Evolutionary conservation across 2,329 filamentous ascomycete genomes (phyloP), one percentile per base, ranked within the genome.

Genomic region (Penicillium expansum): DNA sequence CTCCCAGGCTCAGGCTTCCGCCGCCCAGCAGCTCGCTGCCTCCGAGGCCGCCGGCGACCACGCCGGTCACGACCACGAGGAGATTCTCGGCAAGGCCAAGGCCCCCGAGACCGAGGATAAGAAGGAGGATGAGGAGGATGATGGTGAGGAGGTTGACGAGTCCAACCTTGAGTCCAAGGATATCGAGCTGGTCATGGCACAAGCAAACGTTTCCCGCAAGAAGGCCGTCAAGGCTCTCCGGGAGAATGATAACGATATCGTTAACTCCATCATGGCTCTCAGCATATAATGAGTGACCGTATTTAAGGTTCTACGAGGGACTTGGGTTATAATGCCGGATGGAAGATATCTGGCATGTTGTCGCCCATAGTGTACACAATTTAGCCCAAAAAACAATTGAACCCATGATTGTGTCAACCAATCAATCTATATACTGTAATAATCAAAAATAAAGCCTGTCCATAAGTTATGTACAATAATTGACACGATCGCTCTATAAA

Each of bases 261-360:
- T 99, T 83, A 99, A 99, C 85, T 97, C 94, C 71, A 99, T 99
- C 82, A 99, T 99, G 94, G 92, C 93, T 69, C 82, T 99, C 77
- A 92, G 89, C 83, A 87, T 91, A 83, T 92, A 67, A 76, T 62
- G 60, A 63, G 60, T 57, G 56, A 48, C 52, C 47, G 38, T 33
- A 53, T 49, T 59, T 48, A 48, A 55, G 50, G 48, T 62, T 66
- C 66, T 52, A 35, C 35, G 49, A 68, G 68, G 61, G 66, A 64
- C 66, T 69, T 67, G 68, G 70, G 67, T 68, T 67, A 65, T 63
- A 59, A 65, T 62, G 64, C 24, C 5, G 9, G 49, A 29, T 33
- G 29, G 22, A 27, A 55, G 66, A 67, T 67, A 62, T 68, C 59
- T 62, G 56, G 61, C 60, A 55, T 62, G 60, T 39, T 43, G 59